Evolutionary conservation across 345 rosid genomes (phyloP), one percentile per base, ranked within the genome.

Genomic region (Physaria fendleri): DNA sequence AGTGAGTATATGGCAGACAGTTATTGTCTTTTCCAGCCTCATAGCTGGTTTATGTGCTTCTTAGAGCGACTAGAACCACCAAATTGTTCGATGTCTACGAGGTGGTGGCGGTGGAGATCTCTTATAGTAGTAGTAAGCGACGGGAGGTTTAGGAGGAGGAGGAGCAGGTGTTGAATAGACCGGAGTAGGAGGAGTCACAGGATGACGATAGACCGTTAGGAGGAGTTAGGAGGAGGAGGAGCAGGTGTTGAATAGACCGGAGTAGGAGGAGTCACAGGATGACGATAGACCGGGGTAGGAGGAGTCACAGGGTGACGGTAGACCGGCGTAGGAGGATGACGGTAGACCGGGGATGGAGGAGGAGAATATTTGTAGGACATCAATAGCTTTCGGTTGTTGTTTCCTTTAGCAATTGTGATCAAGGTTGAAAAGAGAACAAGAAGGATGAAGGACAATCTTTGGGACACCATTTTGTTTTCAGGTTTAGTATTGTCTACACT

Each of bases 111-210:
- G 71, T 56, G 71, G 64, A 15, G 51, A 39, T 40, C 15, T 56
- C 21, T 6, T 66, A 51, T 66, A 47, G 57, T 56, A 59, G 51
- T 12, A 28, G 64, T 14, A 46, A 2, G 48, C 40, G 2, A 15
- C 42, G 0, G 25, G 64, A 14, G 57, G 32, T 52, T 34, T 4
- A 56, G 70, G 47, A 55, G 70, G 56, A 65, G 70, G 33, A 29
- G 61, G 51, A 38, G 35, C 13, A 39, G 63, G 48, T 28, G 43
- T 5, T 40, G 8, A 4, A 51, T 63, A 50, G 4, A 43, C 13
- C 7, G 69, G 61, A 50, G 68, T 6, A 4, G 41, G 60, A 52
- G 60, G 68, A 64, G 69, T n/a, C n/a, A n/a, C n/a, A n/a, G n/a
- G n/a, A n/a, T n/a, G n/a, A n/a, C n/a, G n/a, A n/a, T n/a, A n/a